Base-by-base conservation (phyloP, 129 eudicot genomes). In the Pulicaria dysenterica region DNA sequence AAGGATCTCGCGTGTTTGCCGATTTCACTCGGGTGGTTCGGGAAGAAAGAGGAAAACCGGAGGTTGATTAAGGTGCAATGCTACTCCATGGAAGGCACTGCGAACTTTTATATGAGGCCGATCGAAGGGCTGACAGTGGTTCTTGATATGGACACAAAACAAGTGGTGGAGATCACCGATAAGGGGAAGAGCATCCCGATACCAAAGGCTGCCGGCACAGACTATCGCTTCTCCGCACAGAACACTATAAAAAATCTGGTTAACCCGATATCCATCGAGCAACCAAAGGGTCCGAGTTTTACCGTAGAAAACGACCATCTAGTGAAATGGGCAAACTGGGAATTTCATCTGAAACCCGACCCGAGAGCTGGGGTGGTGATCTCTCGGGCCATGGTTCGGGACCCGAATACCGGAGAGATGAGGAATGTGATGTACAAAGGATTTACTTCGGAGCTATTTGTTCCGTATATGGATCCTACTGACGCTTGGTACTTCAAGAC, bases 401-500 rank as follows among this genome's bases (percentile, higher is more conserved):
- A 95, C 56, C 95, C 96, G 37, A 70, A 38, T 12, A 84, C 80
- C 0, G 90, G 94, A 54, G 85, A 84, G 73, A 67, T 79, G 58
- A 95, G 99, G 71, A 95, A 62, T 66, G 97, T 95, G 46, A 83
- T 95, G 94, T 90, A 95, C 74, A 88, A 90, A 67, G 99, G 97
- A 50, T 87, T 90, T 53, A 72, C 84, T 37, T 90, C 99, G 46
- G 99, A 95, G 87, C 59, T 95, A 72, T 95, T 86, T 77, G 99
- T 95, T 79, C 99, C 99, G 57, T 95, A 95, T 53, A 95, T 95
- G 99, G 99, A 95, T 51, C 95, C 99, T 1, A 85, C 85, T 1
- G 97, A 95, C 47, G 99, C 94, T 3, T 95, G 99, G 99, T 95
- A 95, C 54, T 95, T 95, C 39, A 95, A 88, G 83, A 90, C 99